Evolutionary conservation across 176 grass and related monocot species (phyloP), one percentile per base, ranked within the genome.

Genomic region (Bromus sterilis): DNA sequence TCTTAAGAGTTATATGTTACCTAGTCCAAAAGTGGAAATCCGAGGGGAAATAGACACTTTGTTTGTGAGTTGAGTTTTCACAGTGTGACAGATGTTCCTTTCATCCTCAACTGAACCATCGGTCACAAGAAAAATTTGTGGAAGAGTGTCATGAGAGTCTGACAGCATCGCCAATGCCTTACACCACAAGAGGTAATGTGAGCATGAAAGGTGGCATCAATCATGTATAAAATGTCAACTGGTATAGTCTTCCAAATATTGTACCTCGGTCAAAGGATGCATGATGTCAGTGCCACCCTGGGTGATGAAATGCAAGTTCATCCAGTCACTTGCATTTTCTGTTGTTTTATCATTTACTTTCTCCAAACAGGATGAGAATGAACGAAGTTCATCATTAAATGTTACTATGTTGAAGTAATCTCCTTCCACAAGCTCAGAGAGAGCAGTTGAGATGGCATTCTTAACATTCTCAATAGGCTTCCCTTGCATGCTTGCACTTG

Each of bases 51-150:
- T 83, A 43, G 89, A 83, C 78, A 76, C 86, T 34, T 30, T 82
- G 63, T 79, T 78, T 31, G 49, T 56, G 61, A 95, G 41, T 49
- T 90, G 82, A 44, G 78, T 77, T 88, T 76, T 91, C 63, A 99
- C 43, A 35, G 70, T 88, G 65, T 74, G 36, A 69, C 93, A 99
- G 79, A 95, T 99, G 56, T 87, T 91, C 58, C 87, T 70, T 75
- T 99, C 96, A 88, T 90, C 85, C 23, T 95, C 91, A 80, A 95
- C 89, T 57, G 93, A 82, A 68, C 96, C 96, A 86, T 99, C 96
- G 9, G 93, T 98, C 89, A 98, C 76, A 75, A 98, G 93, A 88
- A 93, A 98, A 64, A 98, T 98, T 79, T 93, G 90, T 68, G 93
- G 93, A 79, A 95, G 83, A 33, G 72, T 71, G 64, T 79, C 85